Conservation (phyloP, 768 basidiomycete genomes). For the Collybiopsis luxurians region DNA sequence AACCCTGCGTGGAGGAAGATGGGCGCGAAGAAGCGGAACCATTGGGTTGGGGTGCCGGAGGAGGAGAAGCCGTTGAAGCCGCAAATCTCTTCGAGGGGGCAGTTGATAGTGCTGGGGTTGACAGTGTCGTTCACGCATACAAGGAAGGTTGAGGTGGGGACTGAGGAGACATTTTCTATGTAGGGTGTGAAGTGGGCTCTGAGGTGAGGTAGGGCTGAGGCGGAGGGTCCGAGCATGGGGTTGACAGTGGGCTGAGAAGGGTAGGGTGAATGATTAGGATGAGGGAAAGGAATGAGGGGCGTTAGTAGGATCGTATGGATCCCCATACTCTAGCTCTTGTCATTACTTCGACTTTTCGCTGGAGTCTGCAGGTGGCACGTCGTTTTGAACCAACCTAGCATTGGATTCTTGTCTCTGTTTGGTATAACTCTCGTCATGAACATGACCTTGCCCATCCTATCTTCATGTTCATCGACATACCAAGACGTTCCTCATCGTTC, state of each 20-base stretch:
- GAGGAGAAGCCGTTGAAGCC: slow-evolving; percentile 72
- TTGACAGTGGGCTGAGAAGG: slow-evolving; percentile 68
- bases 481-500: slow-evolving; percentile 5
- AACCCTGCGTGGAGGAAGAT: slow-evolving; percentile 96
- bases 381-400: slow-evolving; percentile 45
- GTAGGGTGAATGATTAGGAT: neutral
- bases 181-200: slow-evolving; percentile 89
- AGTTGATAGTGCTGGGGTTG: slow-evolving; percentile 68
- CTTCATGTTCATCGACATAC: slow-evolving; percentile 20
- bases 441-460: too few relatives aligned
- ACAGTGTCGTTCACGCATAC: slow-evolving; percentile 81
- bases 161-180: slow-evolving; percentile 68
- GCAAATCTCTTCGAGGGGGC: slow-evolving; percentile 80
- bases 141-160: slow-evolving; percentile 53
- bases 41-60: slow-evolving; percentile 43
- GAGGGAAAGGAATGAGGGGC: neutral
- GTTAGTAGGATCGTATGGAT: too few relatives aligned
- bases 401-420: slow-evolving; percentile 27
- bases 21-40: slow-evolving; percentile 73
- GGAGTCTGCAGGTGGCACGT: slow-evolving; percentile 40
- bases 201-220: slow-evolving; percentile 76
- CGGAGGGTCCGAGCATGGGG: slow-evolving; percentile 89
- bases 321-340: slow-evolving; percentile 74
- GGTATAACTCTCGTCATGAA: too few relatives aligned
- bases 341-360: slow-evolving; percentile 74